Evolutionary conservation across 2,329 filamentous ascomycete species (phyloP).

Genomic region (Aspergillus bombycis): DNA sequence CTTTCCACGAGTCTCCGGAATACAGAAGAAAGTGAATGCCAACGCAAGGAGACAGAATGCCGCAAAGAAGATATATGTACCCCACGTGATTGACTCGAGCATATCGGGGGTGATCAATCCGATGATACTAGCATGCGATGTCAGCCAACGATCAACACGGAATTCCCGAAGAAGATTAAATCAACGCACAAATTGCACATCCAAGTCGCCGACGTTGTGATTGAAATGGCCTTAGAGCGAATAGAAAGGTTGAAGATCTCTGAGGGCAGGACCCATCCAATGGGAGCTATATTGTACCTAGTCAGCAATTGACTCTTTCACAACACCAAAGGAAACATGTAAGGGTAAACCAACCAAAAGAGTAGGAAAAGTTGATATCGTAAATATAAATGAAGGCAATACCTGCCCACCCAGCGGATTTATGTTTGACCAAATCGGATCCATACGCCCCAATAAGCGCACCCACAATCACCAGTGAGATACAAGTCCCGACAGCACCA

Average conservation of each 20-base stretch:
- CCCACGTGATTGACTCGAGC: constrained; percentile 41
- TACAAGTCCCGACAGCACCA: constrained; percentile 39
- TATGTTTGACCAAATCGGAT: constrained; percentile 29
- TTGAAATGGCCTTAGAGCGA: constrained; percentile 42
- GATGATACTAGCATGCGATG: constrained; percentile 32
- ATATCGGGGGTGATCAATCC: constrained; percentile 42
- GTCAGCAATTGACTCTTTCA: not conserved
- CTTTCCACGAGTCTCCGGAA: constrained; percentile 42
- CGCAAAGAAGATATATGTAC: constrained; percentile 46
- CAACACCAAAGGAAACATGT: not conserved
- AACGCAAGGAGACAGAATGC: constrained; percentile 41
- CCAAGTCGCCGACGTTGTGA: constrained; percentile 43
- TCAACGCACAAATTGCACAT: constrained; percentile 43
- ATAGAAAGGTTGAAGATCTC: constrained; percentile 45
- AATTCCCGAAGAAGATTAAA: not conserved
- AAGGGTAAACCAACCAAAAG: constrained; percentile 33
- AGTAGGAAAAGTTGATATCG: constrained; percentile 43
- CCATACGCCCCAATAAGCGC: constrained; percentile 39
- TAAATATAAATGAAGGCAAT: constrained; percentile 45
- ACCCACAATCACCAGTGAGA: constrained; percentile 41
- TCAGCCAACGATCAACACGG: not conserved
- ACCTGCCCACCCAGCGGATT: constrained; percentile 39
- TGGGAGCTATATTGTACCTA: constrained; percentile 30
- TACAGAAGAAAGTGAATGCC: constrained; percentile 38
- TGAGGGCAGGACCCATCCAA: constrained; percentile 44